Conservation (phyloP, 2,329 filamentous ascomycete species). For the Aspergillus terreus region DNA sequence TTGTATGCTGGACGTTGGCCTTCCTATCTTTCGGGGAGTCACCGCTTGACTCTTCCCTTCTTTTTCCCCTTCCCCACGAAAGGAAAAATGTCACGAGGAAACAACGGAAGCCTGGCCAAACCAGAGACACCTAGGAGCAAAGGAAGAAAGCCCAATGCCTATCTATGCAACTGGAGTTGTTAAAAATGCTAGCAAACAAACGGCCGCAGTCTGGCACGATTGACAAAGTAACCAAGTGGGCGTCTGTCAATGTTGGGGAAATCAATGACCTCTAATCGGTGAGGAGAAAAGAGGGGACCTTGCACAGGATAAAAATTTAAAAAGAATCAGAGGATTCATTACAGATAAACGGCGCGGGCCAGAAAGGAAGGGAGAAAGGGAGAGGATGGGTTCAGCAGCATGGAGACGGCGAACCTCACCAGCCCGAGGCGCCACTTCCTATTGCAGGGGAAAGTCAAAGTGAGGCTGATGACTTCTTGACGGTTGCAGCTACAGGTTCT, state of each 20-base stretch:
- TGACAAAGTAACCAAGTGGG: conserved; percentile 7
- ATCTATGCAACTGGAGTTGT: conserved; percentile 6
- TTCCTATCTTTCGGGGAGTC: neutral
- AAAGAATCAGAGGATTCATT: neutral
- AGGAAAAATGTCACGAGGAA: neutral
- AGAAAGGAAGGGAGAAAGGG: conserved; percentile 5
- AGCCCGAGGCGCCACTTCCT: neutral
- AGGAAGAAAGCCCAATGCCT: conserved; percentile 4
- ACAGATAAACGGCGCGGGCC: conserved; percentile 4
- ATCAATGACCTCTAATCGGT: conserved; percentile 2
- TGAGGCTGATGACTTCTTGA: conserved; percentile 12
- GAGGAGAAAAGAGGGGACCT: neutral
- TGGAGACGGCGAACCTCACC: neutral
- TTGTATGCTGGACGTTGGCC: neutral
- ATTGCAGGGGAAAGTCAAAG: conserved; percentile 3
- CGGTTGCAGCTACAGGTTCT: conserved; percentile 7
- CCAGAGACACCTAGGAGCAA: neutral
- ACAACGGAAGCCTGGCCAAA: neutral
- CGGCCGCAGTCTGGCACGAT: conserved; percentile 2
- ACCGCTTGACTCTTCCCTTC: neutral
- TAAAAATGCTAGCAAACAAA: conserved; percentile 9
- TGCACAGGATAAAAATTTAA: neutral
- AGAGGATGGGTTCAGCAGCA: conserved; percentile 6
- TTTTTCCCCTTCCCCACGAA: neutral
- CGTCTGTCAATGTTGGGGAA: conserved; percentile 5